Evolutionary conservation across 306 rosid genomes (phyloP).

Genomic region (Trifolium fragiferum): DNA sequence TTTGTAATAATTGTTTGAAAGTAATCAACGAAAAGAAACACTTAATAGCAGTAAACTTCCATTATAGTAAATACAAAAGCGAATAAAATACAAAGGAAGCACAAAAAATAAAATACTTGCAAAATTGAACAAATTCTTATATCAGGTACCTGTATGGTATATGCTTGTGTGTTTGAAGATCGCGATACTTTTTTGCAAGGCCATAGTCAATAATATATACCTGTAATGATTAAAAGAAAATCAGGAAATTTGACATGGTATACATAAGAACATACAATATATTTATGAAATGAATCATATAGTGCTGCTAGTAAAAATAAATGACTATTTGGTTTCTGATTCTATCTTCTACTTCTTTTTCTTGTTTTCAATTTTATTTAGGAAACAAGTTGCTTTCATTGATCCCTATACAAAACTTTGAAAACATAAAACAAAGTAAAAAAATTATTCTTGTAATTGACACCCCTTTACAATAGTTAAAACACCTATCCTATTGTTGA

Average conservation of each 20-base stretch:
- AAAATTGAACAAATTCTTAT: slow-evolving; percentile 35
- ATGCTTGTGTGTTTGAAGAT: slow-evolving; percentile 94
- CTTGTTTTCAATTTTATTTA: background rate
- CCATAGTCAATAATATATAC: slow-evolving; percentile 96
- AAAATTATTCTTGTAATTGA: background rate
- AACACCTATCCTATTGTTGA: too few relatives aligned
- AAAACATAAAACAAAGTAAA: background rate
- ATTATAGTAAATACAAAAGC: too few relatives aligned
- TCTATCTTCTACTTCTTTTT: background rate
- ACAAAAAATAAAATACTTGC: too few relatives aligned
- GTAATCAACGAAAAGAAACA: background rate
- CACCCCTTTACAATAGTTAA: background rate
- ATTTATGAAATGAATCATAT: too few relatives aligned
- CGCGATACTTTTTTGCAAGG: slow-evolving; percentile 85
- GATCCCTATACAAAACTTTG: background rate
- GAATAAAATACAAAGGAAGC: too few relatives aligned
- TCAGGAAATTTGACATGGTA: slow-evolving; percentile 1
- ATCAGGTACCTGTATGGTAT: slow-evolving; percentile 84
- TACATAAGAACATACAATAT: too few relatives aligned
- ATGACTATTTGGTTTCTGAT: background rate
- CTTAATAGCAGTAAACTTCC: too few relatives aligned
- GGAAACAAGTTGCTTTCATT: background rate
- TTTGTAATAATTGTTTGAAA: too few relatives aligned
- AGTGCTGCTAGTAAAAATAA: too few relatives aligned
- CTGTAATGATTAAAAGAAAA: slow-evolving; percentile 52